Evolutionary conservation across 331 rosid genomes (phyloP), one percentile per base, ranked within the genome.

Genomic region (Saraca asoca): DNA sequence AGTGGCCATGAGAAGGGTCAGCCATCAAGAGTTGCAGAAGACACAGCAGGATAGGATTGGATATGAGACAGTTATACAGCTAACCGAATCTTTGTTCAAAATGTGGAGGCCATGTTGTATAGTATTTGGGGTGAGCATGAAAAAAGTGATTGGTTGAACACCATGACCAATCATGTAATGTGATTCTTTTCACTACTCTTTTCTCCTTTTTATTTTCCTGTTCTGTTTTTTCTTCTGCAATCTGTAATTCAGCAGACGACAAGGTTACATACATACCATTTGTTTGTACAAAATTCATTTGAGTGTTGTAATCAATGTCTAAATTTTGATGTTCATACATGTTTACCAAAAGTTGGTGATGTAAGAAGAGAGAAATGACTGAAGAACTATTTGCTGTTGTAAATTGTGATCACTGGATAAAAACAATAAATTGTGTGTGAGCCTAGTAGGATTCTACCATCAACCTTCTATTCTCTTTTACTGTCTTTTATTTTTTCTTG

Each of bases 221-320:
- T 51, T 64, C 34, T 58, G 53, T 63, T 59, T 24, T 68, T 72
- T 66, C 74, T 51, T 66, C 45, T 75, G 68, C 79, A 38, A 52
- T 72, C 59, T 64, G 61, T 70, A 54, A 68, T 39, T 79, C 76
- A 77, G 78, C 76, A 77, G 67, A 65, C 70, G 67, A 69, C 66
- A 69, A 69, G 87, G 82, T 74, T 80, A 24, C 31, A 24, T 24
- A 24, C 31, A 86, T 77, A 69, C 53, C 62, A 81, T 85, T 85
- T 75, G 85, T 81, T 80, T 89, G 95, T 82, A 87, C 78, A 80
- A 77, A 80, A 77, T 75, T 80, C 81, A 58, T 75, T 75, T 82
- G 78, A 75, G 78, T 71, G 79, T 70, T 85, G 91, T 82, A 80
- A 76, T 70, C 80, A 31, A 66, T 75, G 74, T 74, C 66, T 80